These are phyloP conservation scores for Coprinopsis marcescibilis DNA, from an alignment of 768 basidiomycete species.

Conservation along the genomic window DNA sequence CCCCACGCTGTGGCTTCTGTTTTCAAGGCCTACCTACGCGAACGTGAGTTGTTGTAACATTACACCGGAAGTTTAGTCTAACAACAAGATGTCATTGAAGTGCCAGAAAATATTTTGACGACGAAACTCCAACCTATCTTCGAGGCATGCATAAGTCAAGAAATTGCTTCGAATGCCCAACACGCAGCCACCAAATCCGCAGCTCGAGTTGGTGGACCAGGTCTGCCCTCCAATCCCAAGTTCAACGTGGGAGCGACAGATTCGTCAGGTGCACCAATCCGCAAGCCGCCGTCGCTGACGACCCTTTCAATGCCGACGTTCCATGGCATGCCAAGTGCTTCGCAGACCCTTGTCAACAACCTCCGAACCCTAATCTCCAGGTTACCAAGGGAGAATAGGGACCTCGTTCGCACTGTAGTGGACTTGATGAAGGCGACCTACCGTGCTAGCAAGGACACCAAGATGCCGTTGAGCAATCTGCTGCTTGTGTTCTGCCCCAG, in stretches of 20 bases:
- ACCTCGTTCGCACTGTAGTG: constrained; percentile 76
- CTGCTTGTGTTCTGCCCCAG: constrained; percentile 86
- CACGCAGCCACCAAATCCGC: too few species aligned
- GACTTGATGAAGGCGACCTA: constrained; percentile 78
- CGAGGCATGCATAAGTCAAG: constrained; percentile 65
- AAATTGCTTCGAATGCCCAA: constrained; percentile 33
- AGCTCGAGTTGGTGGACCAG: constrained; percentile 20
- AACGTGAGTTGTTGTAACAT: constrained; percentile 73
- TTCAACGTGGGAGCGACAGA: too few species aligned
- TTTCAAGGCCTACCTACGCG: constrained; percentile 89
- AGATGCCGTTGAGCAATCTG: constrained; percentile 90
- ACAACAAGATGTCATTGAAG: constrained; percentile 32
- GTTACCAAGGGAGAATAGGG: constrained; percentile 76
- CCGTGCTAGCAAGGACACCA: constrained; percentile 61
- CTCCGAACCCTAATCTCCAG: constrained; percentile 59
- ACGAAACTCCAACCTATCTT: constrained; percentile 65
- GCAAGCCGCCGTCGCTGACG: constrained; percentile 76
- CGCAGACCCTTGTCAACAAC: constrained; percentile 48
- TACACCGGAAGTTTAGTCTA: too few species aligned
- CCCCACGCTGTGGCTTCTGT: constrained; percentile 91
- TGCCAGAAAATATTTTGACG: constrained; percentile 85
- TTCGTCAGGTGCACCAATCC: constrained; percentile 33
- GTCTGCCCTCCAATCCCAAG: constrained; percentile 36
- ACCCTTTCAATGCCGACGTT: constrained; percentile 73
- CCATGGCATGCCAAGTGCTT: constrained; percentile 54